Conservation (phyloP, 2,329 filamentous ascomycete species). For the Hirsutella rhossiliensis region DNA sequence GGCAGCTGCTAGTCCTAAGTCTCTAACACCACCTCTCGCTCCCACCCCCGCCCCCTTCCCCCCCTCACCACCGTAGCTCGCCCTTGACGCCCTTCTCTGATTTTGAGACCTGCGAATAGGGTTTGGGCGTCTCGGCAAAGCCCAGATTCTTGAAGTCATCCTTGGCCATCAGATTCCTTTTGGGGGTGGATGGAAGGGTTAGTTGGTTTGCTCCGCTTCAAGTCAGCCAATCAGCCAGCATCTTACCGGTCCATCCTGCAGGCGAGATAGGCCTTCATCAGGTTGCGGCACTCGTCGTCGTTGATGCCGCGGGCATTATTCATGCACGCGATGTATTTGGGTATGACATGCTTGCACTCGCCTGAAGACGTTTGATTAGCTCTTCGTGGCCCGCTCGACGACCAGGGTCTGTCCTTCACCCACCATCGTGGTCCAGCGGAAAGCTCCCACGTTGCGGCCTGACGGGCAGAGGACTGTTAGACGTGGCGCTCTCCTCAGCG, state of each 20-base stretch:
- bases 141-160: conserved; percentile 94
- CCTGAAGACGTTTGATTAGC: conserved; percentile 32
- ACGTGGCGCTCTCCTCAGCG: neutral
- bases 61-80: conserved; percentile 21
- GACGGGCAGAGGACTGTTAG: neutral
- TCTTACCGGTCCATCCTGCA: conserved; percentile 91
- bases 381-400: neutral
- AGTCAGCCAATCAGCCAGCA: neutral
- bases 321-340: conserved; percentile 74
- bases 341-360: conserved; percentile 88
- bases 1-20: neutral
- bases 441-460: conserved; percentile 90
- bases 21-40: neutral
- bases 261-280: conserved; percentile 79
- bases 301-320: conserved; percentile 76
- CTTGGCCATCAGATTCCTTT: conserved; percentile 84
- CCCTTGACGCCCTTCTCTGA: conserved; percentile 23
- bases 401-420: conserved; percentile 6
- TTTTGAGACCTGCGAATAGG: conserved; percentile 8
- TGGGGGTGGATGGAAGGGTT: neutral
- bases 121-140: conserved; percentile 30
- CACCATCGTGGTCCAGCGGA: conserved; percentile 83
- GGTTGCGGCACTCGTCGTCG: conserved; percentile 67
- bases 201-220: neutral
- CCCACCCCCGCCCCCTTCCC: neutral